These are phyloP conservation scores for Melanomma pulvis-pyrius DNA, from an alignment of 495 filamentous ascomycete genomes.

Conservation along the genomic window DNA sequence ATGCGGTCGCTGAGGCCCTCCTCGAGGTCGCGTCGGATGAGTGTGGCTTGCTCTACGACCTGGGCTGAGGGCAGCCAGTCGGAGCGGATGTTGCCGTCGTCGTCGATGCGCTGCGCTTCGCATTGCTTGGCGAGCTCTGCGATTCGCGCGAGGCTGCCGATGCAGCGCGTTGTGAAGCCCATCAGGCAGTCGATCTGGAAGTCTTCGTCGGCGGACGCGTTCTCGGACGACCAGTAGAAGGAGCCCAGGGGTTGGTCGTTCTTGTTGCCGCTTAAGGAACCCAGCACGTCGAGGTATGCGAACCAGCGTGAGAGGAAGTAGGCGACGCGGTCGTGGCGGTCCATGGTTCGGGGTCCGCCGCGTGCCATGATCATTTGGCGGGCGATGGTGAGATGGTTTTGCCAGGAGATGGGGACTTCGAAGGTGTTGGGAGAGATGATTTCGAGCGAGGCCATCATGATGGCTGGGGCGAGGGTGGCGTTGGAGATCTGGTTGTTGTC, in stretches of 20 bases:
- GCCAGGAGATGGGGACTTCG: slow-evolving; percentile 72
- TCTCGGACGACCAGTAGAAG: slow-evolving; percentile 57
- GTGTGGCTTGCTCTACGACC: slow-evolving; percentile 56
- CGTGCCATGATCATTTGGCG: slow-evolving; percentile 74
- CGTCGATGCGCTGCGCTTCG: slow-evolving; percentile 68
- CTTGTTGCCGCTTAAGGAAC: slow-evolving; percentile 71
- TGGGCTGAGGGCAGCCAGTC: slow-evolving; percentile 64
- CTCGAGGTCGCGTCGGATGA: slow-evolving; percentile 58
- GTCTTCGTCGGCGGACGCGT: slow-evolving; percentile 47
- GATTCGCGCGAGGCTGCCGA: slow-evolving; percentile 71
- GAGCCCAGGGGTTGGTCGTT: slow-evolving; percentile 58
- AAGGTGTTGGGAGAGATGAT: slow-evolving; percentile 86
- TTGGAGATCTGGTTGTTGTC: slow-evolving; percentile 61
- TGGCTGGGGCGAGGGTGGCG: slow-evolving; percentile 77
- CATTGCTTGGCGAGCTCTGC: slow-evolving; percentile 72
- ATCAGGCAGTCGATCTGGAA: slow-evolving; percentile 69
- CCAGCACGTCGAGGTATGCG: slow-evolving; percentile 81
- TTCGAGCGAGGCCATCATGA: slow-evolving; percentile 83
- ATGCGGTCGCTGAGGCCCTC: slow-evolving; percentile 44
- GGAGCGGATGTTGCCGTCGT: slow-evolving; percentile 52
- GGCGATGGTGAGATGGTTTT: slow-evolving; percentile 74
- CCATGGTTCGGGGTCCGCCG: slow-evolving; percentile 59
- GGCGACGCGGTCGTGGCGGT: slow-evolving; percentile 65
- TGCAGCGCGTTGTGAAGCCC: slow-evolving; percentile 60
- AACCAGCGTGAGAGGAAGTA: slow-evolving; percentile 87